Evolutionary conservation across 768 basidiomycete genomes (phyloP).

Genomic region (Scleroderma bovista): DNA sequence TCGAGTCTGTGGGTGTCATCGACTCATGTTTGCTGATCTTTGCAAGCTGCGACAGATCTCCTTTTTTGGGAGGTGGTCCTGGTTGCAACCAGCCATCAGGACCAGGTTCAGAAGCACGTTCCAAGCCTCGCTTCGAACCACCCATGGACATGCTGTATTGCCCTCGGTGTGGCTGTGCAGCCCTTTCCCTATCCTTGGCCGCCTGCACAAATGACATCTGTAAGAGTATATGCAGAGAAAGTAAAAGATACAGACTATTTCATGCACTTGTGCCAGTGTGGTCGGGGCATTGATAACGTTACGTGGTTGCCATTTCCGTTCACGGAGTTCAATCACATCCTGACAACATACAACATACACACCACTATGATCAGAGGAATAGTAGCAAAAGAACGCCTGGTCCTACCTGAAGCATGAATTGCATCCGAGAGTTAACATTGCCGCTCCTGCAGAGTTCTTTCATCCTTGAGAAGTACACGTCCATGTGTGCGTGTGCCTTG

Average conservation of each 20-base stretch:
- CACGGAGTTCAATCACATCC: slow-evolving; percentile 89
- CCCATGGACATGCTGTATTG: slow-evolving; percentile 81
- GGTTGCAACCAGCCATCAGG: slow-evolving; percentile 67
- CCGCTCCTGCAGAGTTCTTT: slow-evolving; percentile 68
- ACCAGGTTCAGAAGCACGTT: slow-evolving; percentile 58
- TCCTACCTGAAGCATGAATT: slow-evolving; percentile 91
- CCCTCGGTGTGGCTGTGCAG: slow-evolving; percentile 51
- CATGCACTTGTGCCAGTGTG: slow-evolving; percentile 86
- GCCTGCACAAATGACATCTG: slow-evolving; percentile 58
- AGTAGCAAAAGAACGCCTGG: not conserved
- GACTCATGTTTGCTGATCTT: slow-evolving; percentile 83
- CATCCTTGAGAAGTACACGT: slow-evolving; percentile 92
- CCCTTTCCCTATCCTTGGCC: slow-evolving; percentile 71
- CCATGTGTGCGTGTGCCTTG: slow-evolving; percentile 82
- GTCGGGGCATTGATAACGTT: slow-evolving; percentile 71
- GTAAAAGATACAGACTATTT: slow-evolving; percentile 51
- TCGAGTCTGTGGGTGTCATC: slow-evolving; percentile 74
- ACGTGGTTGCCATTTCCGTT: slow-evolving; percentile 74
- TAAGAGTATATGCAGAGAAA: slow-evolving; percentile 3
- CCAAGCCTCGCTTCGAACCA: slow-evolving; percentile 82
- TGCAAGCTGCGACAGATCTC: slow-evolving; percentile 83
- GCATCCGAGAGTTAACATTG: slow-evolving; percentile 81
- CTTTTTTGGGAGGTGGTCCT: slow-evolving; percentile 68
- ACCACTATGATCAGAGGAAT: no score
- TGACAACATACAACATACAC: slow-evolving; percentile 29